Base-by-base conservation (phyloP, 768 basidiomycete species). In the Lactarius akahatsu region DNA sequence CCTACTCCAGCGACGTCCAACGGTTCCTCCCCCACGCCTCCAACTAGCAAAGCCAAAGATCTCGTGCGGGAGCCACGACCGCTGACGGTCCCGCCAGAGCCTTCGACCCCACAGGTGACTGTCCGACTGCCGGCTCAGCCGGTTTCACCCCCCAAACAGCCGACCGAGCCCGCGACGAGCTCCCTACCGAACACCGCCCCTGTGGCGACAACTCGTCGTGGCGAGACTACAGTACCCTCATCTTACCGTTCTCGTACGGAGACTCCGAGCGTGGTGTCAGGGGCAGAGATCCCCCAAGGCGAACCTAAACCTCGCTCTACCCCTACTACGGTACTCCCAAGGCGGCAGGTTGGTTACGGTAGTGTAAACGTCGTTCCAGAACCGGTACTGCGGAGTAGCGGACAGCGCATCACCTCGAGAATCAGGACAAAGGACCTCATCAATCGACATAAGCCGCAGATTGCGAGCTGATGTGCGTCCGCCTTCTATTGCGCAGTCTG, bases 341-440 rank as follows among this genome's bases (percentile, higher is more conserved):
- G 41, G n/a, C 26, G 23, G 34, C 40, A 59, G 15, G 26, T 36
- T 38, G 50, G 34, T 34, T 34, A 34, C 34, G 34, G 50, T 26
- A 36, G 56, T 7, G 30, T 34, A 20, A 9, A 11, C 28, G 30
- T 40, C 5, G 16, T 16, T 5, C 23, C 61, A 6, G 11, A 50
- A 1, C 59, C 58, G 26, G 16, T 52, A 28, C 26, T 26, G 7
- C 47, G 57, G 52, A 59, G 45, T 50, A 34, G 41, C 61, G 38
- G 52, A 10, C 6, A 62, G 20, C 65, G 65, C 47, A 54, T 36
- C 28, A 18, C 62, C 13, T 38, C 66, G n/a, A 67, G 58, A 36
- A 59, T 67, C 4, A 67, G 30, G 34, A 67, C 66, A 2, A 67
- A 63, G n/a, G 66, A 63, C 30, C 66, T 67, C 36, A 67, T 67